phyloP scores from a whole-genome alignment of 164 flowering plant species.

The Dillenia turbinata region DNA sequence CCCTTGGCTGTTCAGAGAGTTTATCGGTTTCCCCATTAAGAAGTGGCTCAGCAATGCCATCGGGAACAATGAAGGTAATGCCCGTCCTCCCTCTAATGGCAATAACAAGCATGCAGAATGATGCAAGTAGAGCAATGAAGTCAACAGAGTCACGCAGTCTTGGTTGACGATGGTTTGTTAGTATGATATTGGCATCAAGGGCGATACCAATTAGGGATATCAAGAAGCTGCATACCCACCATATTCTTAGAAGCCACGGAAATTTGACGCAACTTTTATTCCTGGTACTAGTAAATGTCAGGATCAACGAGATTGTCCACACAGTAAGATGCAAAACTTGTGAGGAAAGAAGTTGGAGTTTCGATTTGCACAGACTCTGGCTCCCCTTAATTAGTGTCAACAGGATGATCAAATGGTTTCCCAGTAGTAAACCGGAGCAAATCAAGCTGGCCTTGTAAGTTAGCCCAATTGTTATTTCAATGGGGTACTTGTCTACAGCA shows the following conservation, averaged over 20 bases:
- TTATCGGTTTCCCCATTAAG: constrained; percentile 32
- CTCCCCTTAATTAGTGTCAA: constrained; percentile 29
- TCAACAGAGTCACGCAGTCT: constrained; percentile 34
- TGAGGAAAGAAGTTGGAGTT: constrained; percentile 20
- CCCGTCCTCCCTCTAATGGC: constrained; percentile 64
- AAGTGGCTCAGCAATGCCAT: constrained; percentile 56
- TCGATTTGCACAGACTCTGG: constrained; percentile 30
- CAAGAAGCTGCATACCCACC: constrained; percentile 77
- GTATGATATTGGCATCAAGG: constrained; percentile 27
- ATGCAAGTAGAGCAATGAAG: constrained; percentile 36
- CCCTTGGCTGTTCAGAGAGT: constrained; percentile 20
- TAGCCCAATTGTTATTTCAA: constrained; percentile 21
- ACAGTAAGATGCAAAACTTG: constrained; percentile 45
- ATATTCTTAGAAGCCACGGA: constrained; percentile 68
- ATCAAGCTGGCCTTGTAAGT: constrained; percentile 37
- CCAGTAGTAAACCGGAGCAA: constrained; percentile 38
- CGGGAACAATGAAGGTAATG: constrained; percentile 12
- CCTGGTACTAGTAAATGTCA: constrained; percentile 20
- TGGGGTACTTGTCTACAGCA: constrained; percentile 15
- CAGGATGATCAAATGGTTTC: constrained; percentile 32
- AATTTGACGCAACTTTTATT: constrained; percentile 25
- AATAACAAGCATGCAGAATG: constrained; percentile 34
- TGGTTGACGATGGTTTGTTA: constrained; percentile 19
- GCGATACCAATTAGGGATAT: constrained; percentile 24
- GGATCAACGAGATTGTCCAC: constrained; percentile 42